phyloP scores from a whole-genome alignment of 2,329 filamentous ascomycete species.

The Colletotrichum zoysiae region DNA sequence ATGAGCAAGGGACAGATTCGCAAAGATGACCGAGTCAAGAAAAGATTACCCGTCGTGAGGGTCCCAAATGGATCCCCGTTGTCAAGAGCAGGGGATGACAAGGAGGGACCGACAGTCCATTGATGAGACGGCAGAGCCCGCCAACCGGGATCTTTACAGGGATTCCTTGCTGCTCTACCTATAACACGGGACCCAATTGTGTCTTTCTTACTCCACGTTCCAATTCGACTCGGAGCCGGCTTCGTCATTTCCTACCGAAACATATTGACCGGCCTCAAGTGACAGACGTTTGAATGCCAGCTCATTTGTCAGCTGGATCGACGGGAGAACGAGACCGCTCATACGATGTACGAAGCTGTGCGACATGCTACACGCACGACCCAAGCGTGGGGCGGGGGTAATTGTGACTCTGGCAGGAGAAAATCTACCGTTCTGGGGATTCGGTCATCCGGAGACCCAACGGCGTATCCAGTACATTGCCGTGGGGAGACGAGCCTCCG shows the following conservation, averaged over 20 bases:
- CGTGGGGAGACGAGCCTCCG: conserved; percentile 20
- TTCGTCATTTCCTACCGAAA: conserved; percentile 35
- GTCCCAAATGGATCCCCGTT: conserved; percentile 34
- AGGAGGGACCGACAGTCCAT: conserved; percentile 31
- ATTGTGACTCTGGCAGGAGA: conserved; percentile 16
- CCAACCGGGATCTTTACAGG: conserved; percentile 34
- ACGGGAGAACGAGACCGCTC: conserved; percentile 12
- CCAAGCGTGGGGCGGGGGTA: conserved; percentile 18
- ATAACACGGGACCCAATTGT: conserved; percentile 23
- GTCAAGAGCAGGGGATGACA: conserved; percentile 22
- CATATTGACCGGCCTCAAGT: conserved; percentile 24
- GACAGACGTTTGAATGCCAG: conserved; percentile 17
- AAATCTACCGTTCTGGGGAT: conserved; percentile 31
- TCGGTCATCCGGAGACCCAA: conserved; percentile 21
- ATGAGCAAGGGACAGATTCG: conserved; percentile 35
- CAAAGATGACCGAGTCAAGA: conserved; percentile 39
- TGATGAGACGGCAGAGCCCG: conserved; percentile 42
- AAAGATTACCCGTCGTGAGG: conserved; percentile 38
- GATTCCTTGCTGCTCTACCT: conserved; percentile 18
- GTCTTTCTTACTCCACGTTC: conserved; percentile 28
- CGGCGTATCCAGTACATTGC: conserved; percentile 20
- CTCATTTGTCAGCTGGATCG: conserved; percentile 6
- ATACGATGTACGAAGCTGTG: conserved; percentile 25
- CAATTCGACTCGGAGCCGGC: conserved; percentile 39
- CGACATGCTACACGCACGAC: conserved; percentile 4